Percentiles rank a stretch among this genome's conserved stretches.
Evolutionary conservation across 257 asterid species (phyloP).

Genomic region (Forsythia viridissima): DNA sequence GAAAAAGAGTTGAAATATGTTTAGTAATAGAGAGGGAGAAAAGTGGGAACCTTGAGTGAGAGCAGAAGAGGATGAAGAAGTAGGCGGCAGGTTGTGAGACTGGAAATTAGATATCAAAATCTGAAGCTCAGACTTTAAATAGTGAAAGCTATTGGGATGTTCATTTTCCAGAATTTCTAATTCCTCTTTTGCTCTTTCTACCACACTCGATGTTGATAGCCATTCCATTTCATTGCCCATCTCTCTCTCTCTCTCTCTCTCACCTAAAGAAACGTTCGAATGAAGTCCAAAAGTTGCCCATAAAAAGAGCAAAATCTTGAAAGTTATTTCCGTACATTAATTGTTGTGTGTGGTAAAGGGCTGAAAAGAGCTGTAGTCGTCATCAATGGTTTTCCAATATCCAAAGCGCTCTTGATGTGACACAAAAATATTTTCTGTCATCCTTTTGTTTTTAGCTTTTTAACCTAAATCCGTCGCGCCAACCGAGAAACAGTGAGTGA

Average conservation of each 20-base stretch:
- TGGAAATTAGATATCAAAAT: conserved; percentile 52
- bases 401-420: too few species aligned
- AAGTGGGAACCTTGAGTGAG: conserved; percentile 44
- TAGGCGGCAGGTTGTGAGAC: conserved; percentile 22
- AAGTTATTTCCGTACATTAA: neutral
- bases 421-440: too few species aligned
- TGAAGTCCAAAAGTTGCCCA: neutral
- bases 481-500: too few species aligned
- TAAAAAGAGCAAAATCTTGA: neutral
- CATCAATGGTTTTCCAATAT: too few species aligned
- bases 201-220: conserved; percentile 11
- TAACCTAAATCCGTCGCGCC: too few species aligned
- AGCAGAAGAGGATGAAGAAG: conserved; percentile 31
- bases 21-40: neutral
- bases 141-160: conserved; percentile 45
- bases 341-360: too few species aligned
- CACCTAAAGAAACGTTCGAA: neutral
- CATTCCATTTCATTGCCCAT: conserved; percentile 26
- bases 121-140: conserved; percentile 51
- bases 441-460: too few species aligned
- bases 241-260: neutral
- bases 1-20: neutral
- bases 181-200: conserved; percentile 64
- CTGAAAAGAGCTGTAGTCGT: too few species aligned
- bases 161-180: conserved; percentile 53